Evolutionary conservation across 1,284 basidiomycete genomes (phyloP).

Genomic region (Marasmius fiardii): DNA sequence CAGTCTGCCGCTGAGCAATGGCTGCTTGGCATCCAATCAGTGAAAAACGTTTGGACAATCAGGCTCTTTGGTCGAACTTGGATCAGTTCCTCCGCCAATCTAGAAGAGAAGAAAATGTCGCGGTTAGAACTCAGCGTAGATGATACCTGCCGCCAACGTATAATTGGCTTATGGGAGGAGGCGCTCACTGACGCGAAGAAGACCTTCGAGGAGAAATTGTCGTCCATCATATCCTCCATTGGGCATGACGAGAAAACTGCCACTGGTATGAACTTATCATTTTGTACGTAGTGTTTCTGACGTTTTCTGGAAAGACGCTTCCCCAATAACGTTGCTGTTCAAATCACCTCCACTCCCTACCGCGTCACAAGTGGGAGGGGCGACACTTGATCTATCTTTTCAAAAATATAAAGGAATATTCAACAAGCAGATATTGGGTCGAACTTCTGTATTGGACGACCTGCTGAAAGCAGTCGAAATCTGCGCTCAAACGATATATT

Average conservation of each 20-base stretch:
- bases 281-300: not conserved
- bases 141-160: conserved; percentile 45
- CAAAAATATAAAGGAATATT: conserved; percentile 54
- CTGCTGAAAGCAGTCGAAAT: conserved; percentile 56
- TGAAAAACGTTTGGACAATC: conserved; percentile 67
- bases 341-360: conserved; percentile 44
- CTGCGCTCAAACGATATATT: conserved; percentile 49
- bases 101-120: conserved; percentile 41
- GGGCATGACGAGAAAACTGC: conserved; percentile 21
- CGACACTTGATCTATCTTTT: conserved; percentile 46
- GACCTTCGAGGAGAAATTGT: conserved; percentile 42
- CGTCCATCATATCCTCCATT: conserved; percentile 28
- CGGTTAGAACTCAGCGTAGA: conserved; percentile 45
- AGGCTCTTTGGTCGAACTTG: conserved; percentile 46
- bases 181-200: conserved; percentile 39
- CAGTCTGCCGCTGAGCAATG: conserved; percentile 45
- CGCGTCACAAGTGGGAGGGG: conserved; percentile 36
- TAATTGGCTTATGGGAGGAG: conserved; percentile 53
- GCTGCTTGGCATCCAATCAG: conserved; percentile 52
- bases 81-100: conserved; percentile 34
- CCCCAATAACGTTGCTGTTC: conserved; percentile 53
- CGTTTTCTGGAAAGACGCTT: conserved; percentile 35
- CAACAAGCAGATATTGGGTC: conserved; percentile 54
- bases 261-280: conserved; percentile 26
- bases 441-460: conserved; percentile 55